These are phyloP conservation scores for Ensete ventricosum DNA, from an alignment of 176 grass and related monocot species.

Conservation along the genomic window DNA sequence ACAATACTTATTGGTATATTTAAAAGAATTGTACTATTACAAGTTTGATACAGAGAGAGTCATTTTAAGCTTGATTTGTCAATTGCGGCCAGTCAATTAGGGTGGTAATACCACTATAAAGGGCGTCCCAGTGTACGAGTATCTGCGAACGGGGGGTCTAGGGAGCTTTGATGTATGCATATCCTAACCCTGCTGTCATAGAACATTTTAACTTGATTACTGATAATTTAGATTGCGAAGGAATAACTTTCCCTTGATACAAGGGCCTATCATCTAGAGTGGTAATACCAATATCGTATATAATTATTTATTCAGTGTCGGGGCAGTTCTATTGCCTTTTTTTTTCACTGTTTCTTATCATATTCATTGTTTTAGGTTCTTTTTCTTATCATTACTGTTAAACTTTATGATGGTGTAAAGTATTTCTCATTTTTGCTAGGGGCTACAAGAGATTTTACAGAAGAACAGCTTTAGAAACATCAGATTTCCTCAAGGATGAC, in stretches of 20 bases:
- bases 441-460: constrained; percentile 91
- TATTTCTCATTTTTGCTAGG: constrained; percentile 31
- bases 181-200: no score
- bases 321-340: background rate
- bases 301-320: no score
- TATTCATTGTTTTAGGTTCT: background rate
- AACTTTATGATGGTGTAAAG: background rate
- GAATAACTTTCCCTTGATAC: no score
- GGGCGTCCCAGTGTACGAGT: no score
- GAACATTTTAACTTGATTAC: no score
- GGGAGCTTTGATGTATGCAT: no score
- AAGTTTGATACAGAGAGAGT: background rate
- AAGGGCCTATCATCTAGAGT: no score
- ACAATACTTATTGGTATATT: background rate
- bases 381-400: background rate
- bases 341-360: no score
- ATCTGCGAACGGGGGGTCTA: no score
- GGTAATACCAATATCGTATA: no score
- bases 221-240: no score
- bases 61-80: background rate
- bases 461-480: constrained; percentile 53
- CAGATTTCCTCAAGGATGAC: constrained; percentile 66
- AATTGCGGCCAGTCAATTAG: background rate
- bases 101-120: background rate
- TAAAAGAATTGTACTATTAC: background rate